Evolutionary conservation across 345 rosid species (phyloP), one percentile per base, ranked within the genome.

Genomic region (Eucalyptus polyanthemos): DNA sequence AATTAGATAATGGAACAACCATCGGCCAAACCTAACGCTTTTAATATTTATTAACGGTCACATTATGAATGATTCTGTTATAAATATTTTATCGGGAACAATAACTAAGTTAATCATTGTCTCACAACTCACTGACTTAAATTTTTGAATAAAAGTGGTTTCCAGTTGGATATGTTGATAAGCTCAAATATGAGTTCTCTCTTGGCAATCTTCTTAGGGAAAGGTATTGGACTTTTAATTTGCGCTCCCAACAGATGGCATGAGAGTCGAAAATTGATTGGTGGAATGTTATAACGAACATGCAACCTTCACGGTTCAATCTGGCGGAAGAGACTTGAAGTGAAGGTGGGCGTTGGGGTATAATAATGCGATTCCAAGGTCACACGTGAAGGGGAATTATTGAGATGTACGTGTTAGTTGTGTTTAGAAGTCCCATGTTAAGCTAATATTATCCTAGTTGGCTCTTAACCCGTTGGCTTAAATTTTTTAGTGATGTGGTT

Each of bases 381-480:
- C 34, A 62, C 69, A 29, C 5, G 16, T 27, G 8, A 13, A 4
- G 15, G 15, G 34, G 15, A n/a, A 62, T 62, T 62, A 47, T 62
- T 62, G 34, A 29, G 45, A 72, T 72, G 25, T 7, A 3, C 0
- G 7, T 19, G 8, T 37, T 22, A 16, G 80, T 69, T 58, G n/a
- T 25, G 15, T 25, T 25, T 14, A 62, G 31, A 29, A 29, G 16
- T 29, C 25, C 17, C 9, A 62, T 29, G 8, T 72, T 22, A 2
- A 17, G 8, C 12, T 72, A 37, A 37, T 34, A 72, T 11, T 72
- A 37, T 72, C 7, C 1, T 40, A 72, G 17, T 17, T 22, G 9
- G 3, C 9, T 2, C 9, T 3, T 76, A 40, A 76, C 9, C 11
- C 1, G 9, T 1, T 21, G 3, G 4, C 3, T 72, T 72, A 21